Evolutionary conservation across 352 stramenopile genomes (phyloP).

Genomic region (Phytophthora pisi): DNA sequence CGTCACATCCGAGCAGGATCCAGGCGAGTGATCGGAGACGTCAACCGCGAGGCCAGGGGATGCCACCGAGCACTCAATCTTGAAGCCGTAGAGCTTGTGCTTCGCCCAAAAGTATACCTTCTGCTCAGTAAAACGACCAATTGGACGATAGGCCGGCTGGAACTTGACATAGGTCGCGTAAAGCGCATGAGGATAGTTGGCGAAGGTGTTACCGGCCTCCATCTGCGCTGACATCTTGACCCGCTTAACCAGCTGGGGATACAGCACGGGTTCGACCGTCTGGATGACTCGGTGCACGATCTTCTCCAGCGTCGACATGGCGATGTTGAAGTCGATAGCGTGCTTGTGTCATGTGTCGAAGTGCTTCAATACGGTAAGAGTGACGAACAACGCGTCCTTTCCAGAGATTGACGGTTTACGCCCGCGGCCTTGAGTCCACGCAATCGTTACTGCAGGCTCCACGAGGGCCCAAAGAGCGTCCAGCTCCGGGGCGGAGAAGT

Average conservation of each 20-base stretch:
- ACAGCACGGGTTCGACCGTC: neutral
- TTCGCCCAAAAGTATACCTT: neutral
- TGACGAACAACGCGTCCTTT: neutral
- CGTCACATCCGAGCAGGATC: neutral
- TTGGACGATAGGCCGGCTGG: neutral
- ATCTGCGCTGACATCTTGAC: neutral
- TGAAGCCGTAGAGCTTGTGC: conserved; percentile 1
- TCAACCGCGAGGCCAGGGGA: neutral
- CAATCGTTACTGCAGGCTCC: neutral
- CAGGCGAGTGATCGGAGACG: neutral
- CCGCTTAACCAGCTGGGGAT: neutral
- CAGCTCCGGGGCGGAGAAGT: neutral
- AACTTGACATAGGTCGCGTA: neutral
- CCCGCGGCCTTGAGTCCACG: neutral
- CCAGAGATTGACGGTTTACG: neutral
- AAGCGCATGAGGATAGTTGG: neutral
- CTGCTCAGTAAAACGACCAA: neutral
- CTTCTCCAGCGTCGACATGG: conserved; percentile 5
- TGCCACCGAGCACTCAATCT: conserved; percentile 9
- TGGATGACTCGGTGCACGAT: neutral
- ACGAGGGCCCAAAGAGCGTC: neutral
- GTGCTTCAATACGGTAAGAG: neutral
- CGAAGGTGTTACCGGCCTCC: neutral
- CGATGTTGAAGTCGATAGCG: neutral
- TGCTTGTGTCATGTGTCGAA: conserved; percentile 17